A percentile compares a stretch with the other conserved stretches of the same genome.
phyloP scores from a whole-genome alignment of 2,329 filamentous ascomycete genomes.

The Ilyonectria robusta region DNA sequence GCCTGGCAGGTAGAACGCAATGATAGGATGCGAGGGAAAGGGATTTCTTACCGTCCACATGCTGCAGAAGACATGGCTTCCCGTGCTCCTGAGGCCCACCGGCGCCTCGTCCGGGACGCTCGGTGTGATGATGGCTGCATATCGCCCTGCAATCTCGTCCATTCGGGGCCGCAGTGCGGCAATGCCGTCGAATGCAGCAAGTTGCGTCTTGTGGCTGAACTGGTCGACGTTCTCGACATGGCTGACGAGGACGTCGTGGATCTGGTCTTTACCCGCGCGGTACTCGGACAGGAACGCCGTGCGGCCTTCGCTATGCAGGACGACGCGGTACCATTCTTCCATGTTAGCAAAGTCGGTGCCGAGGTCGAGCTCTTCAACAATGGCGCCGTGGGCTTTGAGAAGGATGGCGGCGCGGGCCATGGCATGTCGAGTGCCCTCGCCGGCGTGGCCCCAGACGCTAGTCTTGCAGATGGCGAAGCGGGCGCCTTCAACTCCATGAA shows the following conservation, averaged over 20 bases:
- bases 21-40: not conserved
- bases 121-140: constrained; percentile 71
- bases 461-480: constrained; percentile 72
- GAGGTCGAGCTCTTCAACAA: constrained; percentile 70
- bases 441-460: constrained; percentile 66
- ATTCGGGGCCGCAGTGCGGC: constrained; percentile 68
- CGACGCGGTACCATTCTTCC: constrained; percentile 66
- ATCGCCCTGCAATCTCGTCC: constrained; percentile 66
- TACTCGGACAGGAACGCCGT: constrained; percentile 70
- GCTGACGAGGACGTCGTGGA: constrained; percentile 61
- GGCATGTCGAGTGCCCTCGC: constrained; percentile 60
- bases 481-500: constrained; percentile 60
- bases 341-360: constrained; percentile 64
- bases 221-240: constrained; percentile 66
- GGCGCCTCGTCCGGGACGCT: constrained; percentile 74
- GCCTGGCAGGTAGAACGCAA: not conserved
- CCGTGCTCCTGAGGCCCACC: constrained; percentile 66
- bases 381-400: constrained; percentile 63
- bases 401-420: constrained; percentile 58
- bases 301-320: constrained; percentile 68
- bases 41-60: constrained; percentile 66
- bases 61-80: constrained; percentile 66
- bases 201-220: constrained; percentile 62
- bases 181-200: constrained; percentile 68
- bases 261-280: constrained; percentile 60